A percentile compares a stretch with the other conserved stretches of the same genome.
These are phyloP conservation scores for Aspergillus quadrilineatus DNA, from an alignment of 2,329 filamentous ascomycete genomes.

Conservation along the genomic window DNA sequence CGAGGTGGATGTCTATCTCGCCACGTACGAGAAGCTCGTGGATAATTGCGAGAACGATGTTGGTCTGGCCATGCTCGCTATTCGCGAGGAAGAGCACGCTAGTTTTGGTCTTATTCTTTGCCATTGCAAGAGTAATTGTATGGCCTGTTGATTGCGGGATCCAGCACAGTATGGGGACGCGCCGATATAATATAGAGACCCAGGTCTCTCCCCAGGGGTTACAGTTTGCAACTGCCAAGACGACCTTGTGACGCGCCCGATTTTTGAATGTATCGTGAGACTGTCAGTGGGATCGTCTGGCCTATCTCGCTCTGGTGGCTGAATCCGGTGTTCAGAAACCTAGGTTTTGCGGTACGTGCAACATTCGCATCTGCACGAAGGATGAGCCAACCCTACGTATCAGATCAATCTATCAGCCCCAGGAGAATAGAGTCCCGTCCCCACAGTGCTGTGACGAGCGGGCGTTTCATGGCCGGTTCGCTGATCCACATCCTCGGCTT, in stretches of 20 bases:
- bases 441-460: background rate
- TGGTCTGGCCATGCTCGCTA: constrained; percentile 49
- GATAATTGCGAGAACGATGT: constrained; percentile 47
- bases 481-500: no score
- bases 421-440: no score
- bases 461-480: background rate
- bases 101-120: background rate
- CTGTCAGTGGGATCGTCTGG: background rate
- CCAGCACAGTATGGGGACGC: background rate
- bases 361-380: no score
- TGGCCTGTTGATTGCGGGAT: background rate
- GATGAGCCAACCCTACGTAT: background rate
- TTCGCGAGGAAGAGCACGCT: constrained; percentile 47
- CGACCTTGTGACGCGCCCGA: background rate
- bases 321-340: no score
- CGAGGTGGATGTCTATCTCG: constrained; percentile 46
- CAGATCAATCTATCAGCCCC: background rate
- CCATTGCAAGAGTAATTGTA: background rate
- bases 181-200: background rate
- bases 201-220: background rate
- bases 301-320: background rate
- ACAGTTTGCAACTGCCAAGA: background rate
- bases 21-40: constrained; percentile 41
- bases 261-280: background rate
- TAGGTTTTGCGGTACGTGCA: no score